Evolutionary conservation across 352 stramenopile genomes (phyloP).

Genomic region (Globisporangium apiculatum): DNA sequence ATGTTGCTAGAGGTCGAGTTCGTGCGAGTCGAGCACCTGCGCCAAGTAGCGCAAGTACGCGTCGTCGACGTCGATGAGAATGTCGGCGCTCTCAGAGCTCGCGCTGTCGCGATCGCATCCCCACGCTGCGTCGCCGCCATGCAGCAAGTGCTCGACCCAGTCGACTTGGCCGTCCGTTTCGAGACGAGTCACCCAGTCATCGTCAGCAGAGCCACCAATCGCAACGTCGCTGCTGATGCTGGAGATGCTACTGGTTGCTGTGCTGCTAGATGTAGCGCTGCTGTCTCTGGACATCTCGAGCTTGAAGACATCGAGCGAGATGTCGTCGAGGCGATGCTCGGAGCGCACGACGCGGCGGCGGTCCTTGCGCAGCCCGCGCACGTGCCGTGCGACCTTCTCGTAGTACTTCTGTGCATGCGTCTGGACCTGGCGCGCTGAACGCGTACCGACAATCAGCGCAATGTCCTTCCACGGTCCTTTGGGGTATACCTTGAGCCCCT

Average conservation of each 20-base stretch:
- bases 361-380: slow-evolving; percentile 53
- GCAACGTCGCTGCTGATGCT: not conserved
- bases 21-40: slow-evolving; percentile 2
- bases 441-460: slow-evolving; percentile 17
- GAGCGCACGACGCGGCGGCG: slow-evolving; percentile 34
- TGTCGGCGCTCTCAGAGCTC: not conserved
- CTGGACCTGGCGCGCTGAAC: slow-evolving; percentile 54
- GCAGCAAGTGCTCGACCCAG: not conserved
- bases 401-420: slow-evolving; percentile 50
- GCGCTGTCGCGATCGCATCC: not conserved
- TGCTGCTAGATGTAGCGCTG: no score
- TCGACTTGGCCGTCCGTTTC: not conserved
- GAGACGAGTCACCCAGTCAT: not conserved
- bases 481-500: slow-evolving; percentile 15
- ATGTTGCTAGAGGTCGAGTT: not conserved
- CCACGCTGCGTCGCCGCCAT: not conserved
- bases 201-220: not conserved
- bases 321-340: slow-evolving; percentile 49
- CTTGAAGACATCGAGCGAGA: slow-evolving; percentile 14
- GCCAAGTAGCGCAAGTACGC: slow-evolving; percentile 6
- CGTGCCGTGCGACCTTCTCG: slow-evolving; percentile 56
- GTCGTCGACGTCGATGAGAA: slow-evolving; percentile 4
- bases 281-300: not conserved
- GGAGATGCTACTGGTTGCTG: not conserved
- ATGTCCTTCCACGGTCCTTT: slow-evolving; percentile 25